Base-by-base conservation (phyloP, 495 filamentous ascomycete genomes). In the Glonium stellatum region DNA sequence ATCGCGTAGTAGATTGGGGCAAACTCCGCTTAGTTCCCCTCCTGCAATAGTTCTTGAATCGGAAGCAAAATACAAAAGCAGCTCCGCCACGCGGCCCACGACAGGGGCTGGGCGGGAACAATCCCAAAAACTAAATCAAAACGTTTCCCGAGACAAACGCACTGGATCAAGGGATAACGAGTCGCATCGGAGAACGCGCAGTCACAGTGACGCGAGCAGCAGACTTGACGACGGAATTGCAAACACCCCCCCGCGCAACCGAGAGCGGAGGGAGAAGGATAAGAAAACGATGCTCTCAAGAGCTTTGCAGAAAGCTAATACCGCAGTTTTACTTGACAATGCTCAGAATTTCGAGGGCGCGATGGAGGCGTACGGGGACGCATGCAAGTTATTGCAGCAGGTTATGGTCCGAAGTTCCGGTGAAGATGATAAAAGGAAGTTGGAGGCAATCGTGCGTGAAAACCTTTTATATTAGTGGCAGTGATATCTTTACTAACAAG, bases 271-370 rank as follows among this genome's bases (percentile, higher is more conserved):
- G 25, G 72, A 75, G 58, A 69, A 68, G 58, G 73, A 76, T 57
- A 76, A 96, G 67, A 96, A 95, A 73, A 84, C 84, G 22, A 97
- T 96, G 88, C 78, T 98, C 18, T 93, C 91, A 4, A 90, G 87
- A 68, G 93, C 93, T 6, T 75, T 98, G 44, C 85, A 95, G 66
- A 96, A 96, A 73, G 93, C 93, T 39, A 96, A 97, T 65, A 93
- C 89, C 22, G 93, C 93, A 8, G 93, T 98, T 15, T 79, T 95
- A 56, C 82, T 97, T 34, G 93, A 98, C 71, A 95, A 96, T 76
- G 90, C 89, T 4, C 87, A 92, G 66, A 96, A 97, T 70, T 87
- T 92, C 64, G 90, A 93, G 70, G 91, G 91, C 23, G 93, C 93
- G 31, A 87, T 93, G 76, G 83, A 89, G 66, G 91, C 93, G 23